Percentiles rank a stretch among this genome's conserved stretches.
Evolutionary conservation across 495 filamentous ascomycete genomes (phyloP).

Genomic region (Xylaria telfairii): DNA sequence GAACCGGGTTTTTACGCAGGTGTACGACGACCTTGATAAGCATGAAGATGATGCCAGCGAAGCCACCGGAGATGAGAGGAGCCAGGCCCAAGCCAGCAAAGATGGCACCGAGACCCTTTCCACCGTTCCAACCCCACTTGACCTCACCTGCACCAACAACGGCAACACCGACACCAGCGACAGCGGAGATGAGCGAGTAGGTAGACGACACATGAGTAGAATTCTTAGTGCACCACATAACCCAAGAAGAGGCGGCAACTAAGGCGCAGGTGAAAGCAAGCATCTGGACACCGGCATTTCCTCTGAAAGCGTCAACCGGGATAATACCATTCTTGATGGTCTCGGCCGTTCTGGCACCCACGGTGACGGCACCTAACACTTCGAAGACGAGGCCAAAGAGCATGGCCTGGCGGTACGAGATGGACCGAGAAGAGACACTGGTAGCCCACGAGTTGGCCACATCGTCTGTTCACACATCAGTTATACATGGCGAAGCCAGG

Average conservation of each 20-base stretch:
- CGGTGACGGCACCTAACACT: slow-evolving; percentile 60
- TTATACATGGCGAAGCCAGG: neutral
- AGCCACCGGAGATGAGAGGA: slow-evolving; percentile 61
- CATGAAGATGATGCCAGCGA: slow-evolving; percentile 64
- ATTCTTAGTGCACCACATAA: slow-evolving; percentile 67
- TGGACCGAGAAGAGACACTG: slow-evolving; percentile 70
- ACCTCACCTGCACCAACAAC: slow-evolving; percentile 62
- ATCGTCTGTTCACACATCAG: slow-evolving; percentile 54
- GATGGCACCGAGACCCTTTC: slow-evolving; percentile 65
- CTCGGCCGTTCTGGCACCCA: slow-evolving; percentile 64
- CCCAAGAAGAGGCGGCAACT: slow-evolving; percentile 53
- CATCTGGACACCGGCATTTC: slow-evolving; percentile 64
- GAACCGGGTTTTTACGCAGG: slow-evolving; percentile 61
- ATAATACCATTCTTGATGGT: slow-evolving; percentile 68
- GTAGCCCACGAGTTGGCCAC: slow-evolving; percentile 77
- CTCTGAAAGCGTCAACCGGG: slow-evolving; percentile 52
- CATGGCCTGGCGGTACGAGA: slow-evolving; percentile 68
- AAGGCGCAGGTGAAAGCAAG: slow-evolving; percentile 65
- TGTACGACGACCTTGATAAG: slow-evolving; percentile 66
- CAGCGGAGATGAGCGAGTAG: slow-evolving; percentile 67
- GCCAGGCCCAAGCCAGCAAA: slow-evolving; percentile 68
- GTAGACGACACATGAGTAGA: slow-evolving; percentile 69
- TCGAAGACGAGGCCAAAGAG: slow-evolving; percentile 69
- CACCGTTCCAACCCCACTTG: slow-evolving; percentile 67
- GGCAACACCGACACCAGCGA: slow-evolving; percentile 67